These are phyloP conservation scores for Schrenkiella parvula DNA, from an alignment of 345 rosid genomes.

Conservation along the genomic window DNA sequence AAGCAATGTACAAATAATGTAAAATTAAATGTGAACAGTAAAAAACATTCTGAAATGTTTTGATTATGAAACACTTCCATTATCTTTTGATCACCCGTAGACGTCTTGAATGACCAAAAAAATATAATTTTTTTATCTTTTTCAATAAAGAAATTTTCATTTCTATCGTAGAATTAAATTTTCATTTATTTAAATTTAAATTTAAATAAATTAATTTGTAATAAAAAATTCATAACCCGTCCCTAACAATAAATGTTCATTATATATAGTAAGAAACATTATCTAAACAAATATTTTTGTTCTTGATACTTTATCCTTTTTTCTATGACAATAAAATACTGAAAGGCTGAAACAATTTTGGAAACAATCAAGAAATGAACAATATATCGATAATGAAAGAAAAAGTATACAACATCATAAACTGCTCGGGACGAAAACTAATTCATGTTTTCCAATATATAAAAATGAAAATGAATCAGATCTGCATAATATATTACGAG, in stretches of 20 bases:
- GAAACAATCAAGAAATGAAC: background rate
- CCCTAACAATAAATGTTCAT: too few species aligned
- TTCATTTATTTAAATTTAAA: too few species aligned
- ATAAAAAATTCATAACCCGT: too few species aligned
- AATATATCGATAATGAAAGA: background rate
- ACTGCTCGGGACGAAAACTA: background rate
- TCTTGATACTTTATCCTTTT: background rate
- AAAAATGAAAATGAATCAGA: background rate
- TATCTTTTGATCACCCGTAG: too few species aligned
- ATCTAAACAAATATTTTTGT: background rate
- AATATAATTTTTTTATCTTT: too few species aligned
- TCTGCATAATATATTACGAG: slow-evolving; percentile 4
- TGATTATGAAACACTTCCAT: background rate
- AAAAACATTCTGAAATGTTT: background rate
- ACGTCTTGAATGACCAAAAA: too few species aligned
- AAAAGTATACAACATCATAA: background rate
- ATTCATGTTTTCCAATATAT: background rate
- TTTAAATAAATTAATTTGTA: too few species aligned
- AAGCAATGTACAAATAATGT: background rate
- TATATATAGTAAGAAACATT: background rate
- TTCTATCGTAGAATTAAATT: too few species aligned
- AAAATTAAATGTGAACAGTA: background rate
- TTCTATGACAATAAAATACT: background rate
- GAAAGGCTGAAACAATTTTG: background rate
- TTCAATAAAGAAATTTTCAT: too few species aligned